Evolutionary conservation across 2,329 filamentous ascomycete genomes (phyloP).

Genomic region (Tolypocladium guangdongense): DNA sequence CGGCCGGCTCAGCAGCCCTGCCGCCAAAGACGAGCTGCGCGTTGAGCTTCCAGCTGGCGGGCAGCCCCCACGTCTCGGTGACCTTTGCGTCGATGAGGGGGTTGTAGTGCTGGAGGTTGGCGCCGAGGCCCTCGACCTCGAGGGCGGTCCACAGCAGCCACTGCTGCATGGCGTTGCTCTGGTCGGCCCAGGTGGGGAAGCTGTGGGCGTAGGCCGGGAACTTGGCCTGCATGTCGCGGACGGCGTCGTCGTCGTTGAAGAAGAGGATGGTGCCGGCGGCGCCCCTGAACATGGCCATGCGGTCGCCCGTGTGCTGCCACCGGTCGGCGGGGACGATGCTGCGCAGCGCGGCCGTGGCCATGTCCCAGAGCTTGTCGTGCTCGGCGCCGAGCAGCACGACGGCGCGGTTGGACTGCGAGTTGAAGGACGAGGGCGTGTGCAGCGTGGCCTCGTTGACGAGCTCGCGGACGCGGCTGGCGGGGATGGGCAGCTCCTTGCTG

Average conservation of each 20-base stretch:
- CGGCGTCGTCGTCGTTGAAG: conserved; percentile 65
- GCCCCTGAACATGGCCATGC: conserved; percentile 48
- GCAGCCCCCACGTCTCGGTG: conserved; percentile 56
- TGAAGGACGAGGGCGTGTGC: conserved; percentile 73
- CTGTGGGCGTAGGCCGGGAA: conserved; percentile 67
- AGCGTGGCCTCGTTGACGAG: conserved; percentile 54
- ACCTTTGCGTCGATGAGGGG: conserved; percentile 70
- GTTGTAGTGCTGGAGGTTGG: conserved; percentile 91
- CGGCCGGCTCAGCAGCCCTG: conserved; percentile 40
- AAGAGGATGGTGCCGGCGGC: conserved; percentile 79
- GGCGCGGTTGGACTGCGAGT: conserved; percentile 72
- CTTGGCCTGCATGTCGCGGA: conserved; percentile 55
- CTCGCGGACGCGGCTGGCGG: conserved; percentile 47
- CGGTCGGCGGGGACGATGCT: conserved; percentile 52
- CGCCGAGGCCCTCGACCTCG: conserved; percentile 73
- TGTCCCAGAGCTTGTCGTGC: conserved; percentile 82
- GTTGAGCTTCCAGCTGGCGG: conserved; percentile 62
- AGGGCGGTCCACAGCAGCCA: conserved; percentile 71
- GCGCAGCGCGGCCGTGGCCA: conserved; percentile 40
- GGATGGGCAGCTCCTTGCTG: conserved; percentile 46
- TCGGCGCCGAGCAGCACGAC: conserved; percentile 71
- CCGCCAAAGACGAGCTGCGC: conserved; percentile 80
- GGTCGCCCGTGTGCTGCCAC: conserved; percentile 41
- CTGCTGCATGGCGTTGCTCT: conserved; percentile 71
- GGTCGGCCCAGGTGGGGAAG: conserved; percentile 66